Evolutionary conservation across 176 grass and related monocot genomes (phyloP).

Genomic region (Aegilops sharonensis): DNA sequence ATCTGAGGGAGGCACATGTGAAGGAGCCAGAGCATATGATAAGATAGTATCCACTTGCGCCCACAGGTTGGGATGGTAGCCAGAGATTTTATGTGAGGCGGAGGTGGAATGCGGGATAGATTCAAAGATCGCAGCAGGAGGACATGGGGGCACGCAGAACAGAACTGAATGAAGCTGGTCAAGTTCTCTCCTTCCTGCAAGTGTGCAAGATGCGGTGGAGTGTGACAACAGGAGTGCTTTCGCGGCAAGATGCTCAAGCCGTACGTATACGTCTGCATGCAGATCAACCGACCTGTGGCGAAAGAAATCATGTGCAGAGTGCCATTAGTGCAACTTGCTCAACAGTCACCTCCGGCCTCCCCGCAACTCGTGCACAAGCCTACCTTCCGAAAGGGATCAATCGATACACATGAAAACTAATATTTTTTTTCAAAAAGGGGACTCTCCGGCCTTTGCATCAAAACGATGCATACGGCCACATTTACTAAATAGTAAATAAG

Average conservation of each 20-base stretch:
- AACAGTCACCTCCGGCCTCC: background rate
- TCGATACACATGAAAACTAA: background rate
- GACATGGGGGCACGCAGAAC: background rate
- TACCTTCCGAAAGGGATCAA: background rate
- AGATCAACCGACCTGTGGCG: background rate
- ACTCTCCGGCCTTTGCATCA: no score
- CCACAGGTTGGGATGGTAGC: background rate
- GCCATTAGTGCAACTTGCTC: background rate
- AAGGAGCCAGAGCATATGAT: background rate
- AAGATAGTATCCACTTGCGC: background rate
- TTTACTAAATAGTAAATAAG: no score
- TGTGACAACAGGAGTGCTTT: no score
- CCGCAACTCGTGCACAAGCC: background rate
- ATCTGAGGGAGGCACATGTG: constrained; percentile 27
- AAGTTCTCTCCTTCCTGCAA: background rate
- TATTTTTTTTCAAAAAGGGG: no score
- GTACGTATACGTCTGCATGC: background rate
- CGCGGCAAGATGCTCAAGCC: background rate
- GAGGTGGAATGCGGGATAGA: background rate
- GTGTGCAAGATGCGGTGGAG: background rate
- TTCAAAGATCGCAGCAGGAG: background rate
- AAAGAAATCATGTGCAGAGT: background rate
- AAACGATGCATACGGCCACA: no score
- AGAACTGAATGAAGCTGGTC: background rate
- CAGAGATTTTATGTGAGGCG: no score